A percentile compares a stretch with the other conserved stretches of the same genome.
phyloP scores from a whole-genome alignment of 805 yeast species.

The Candida ovalis region DNA sequence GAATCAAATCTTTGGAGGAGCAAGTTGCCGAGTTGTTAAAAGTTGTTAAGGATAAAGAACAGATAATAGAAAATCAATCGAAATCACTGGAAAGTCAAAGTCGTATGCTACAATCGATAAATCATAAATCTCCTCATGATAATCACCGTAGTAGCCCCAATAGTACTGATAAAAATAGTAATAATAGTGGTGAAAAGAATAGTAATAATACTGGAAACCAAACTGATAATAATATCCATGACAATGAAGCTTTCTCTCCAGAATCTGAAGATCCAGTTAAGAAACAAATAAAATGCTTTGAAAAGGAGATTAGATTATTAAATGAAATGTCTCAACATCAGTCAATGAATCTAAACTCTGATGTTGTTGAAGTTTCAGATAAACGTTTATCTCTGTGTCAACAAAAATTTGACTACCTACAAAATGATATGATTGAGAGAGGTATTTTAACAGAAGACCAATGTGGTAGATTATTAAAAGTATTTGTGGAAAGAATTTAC shows the following conservation, averaged over 20 bases:
- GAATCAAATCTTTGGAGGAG: constrained; percentile 24
- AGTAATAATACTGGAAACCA: neutral
- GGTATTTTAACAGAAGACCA: constrained; percentile 59
- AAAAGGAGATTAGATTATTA: constrained; percentile 37
- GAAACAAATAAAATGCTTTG: constrained; percentile 30
- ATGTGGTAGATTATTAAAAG: constrained; percentile 49
- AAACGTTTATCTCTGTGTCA: constrained; percentile 34
- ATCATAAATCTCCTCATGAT: neutral
- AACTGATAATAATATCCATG: neutral
- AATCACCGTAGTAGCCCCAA: neutral
- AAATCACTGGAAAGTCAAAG: neutral
- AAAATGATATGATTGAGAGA: constrained; percentile 48
- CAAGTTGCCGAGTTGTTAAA: constrained; percentile 20
- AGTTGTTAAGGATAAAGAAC: constrained; percentile 1
- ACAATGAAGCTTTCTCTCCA: neutral
- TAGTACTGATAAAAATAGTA: neutral
- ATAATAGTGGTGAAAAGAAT: neutral
- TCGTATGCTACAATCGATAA: neutral
- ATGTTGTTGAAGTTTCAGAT: constrained; percentile 44
- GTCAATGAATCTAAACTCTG: constrained; percentile 42
- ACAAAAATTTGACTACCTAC: constrained; percentile 17
- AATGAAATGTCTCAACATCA: constrained; percentile 31
- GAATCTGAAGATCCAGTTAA: neutral
- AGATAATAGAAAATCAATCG: neutral
- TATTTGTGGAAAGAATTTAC: constrained; percentile 47